Percentiles rank a stretch among this genome's conserved stretches.
Evolutionary conservation across 2,329 filamentous ascomycete genomes (phyloP).

Genomic region (Simplicillium aogashimaense): DNA sequence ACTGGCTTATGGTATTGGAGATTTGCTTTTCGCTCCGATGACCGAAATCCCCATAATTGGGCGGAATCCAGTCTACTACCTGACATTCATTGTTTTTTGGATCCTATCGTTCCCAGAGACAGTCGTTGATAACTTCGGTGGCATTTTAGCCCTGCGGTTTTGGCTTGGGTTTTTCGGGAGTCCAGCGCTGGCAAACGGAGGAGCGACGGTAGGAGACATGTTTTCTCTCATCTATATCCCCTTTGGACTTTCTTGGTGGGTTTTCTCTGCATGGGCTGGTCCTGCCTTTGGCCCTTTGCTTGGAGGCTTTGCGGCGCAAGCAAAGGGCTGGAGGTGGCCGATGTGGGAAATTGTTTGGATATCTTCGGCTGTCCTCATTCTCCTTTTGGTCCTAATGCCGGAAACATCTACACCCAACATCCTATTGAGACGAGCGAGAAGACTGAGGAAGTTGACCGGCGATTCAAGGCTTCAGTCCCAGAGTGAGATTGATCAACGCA

Average conservation of each 20-base stretch:
- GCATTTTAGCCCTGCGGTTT: conserved; percentile 8
- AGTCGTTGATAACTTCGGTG: neutral
- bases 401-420: conserved; percentile 19
- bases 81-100: conserved; percentile 1
- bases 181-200: neutral
- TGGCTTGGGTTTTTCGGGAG: conserved; percentile 1
- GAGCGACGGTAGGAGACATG: conserved; percentile 1
- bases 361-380: conserved; percentile 22
- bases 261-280: conserved; percentile 17
- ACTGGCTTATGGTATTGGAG: neutral
- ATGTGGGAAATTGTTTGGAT: conserved; percentile 42
- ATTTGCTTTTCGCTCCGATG: conserved; percentile 1
- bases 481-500: conserved; percentile 12
- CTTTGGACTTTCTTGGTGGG: conserved; percentile 1
- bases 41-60: conserved; percentile 1
- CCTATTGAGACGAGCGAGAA: conserved; percentile 8
- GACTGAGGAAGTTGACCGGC: conserved; percentile 7
- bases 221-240: neutral
- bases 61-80: conserved; percentile 1
- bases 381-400: conserved; percentile 5
- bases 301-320: conserved; percentile 51
- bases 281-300: conserved; percentile 18
- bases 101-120: neutral
- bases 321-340: conserved; percentile 45
- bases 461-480: conserved; percentile 8